Base-by-base conservation (phyloP, 1,284 basidiomycete genomes). In the Boletus mariae region DNA sequence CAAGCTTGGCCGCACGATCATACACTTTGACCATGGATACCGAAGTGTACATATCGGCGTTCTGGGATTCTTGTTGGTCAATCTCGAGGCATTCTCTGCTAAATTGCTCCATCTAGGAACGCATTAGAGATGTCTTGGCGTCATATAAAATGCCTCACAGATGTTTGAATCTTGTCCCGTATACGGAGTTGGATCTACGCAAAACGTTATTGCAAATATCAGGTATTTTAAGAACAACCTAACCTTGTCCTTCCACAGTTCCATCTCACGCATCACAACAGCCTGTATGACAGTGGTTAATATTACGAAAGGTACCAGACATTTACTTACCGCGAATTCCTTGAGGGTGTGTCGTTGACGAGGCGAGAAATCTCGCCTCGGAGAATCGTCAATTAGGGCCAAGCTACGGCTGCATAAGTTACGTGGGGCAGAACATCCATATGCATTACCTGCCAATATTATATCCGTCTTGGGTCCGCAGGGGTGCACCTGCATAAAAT, bases 211-310 rank as follows among this genome's bases (percentile, higher is more conserved):
- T 20, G 10, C 49, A 31, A 49, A 55, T 7, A 25, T 47, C 1
- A 10, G 8, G 10, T 17, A 37, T 46, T 26, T 6, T 47, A 46
- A 23, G 41, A 45, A 50, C n/a, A 4, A 61, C n/a, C 65, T 52
- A 57, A 89, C 88, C 78, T 94, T 94, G 69, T 98, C 94, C 56
- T 89, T 78, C 91, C 93, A 94, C 3, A 98, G 73, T 69, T 97
- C 94, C 84, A 98, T 86, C 72, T 98, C 94, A 43, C 94, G 84
- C 87, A 97, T 93, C n/a, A 89, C 87, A 51, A 98, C 87, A 5
- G 90, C 88, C 78, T 83, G 55, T 25, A 32, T 55, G 20, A 26
- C 12, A 38, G 37, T 25, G 9, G 31, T 65, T 35, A 60, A 53
- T 32, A 47, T 34, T 49, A 50, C 12, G 28, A 40, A 35, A 48